A percentile compares a stretch with the other conserved stretches of the same genome.
Conservation (phyloP, 306 rosid genomes). For the Cicer bijugum region DNA sequence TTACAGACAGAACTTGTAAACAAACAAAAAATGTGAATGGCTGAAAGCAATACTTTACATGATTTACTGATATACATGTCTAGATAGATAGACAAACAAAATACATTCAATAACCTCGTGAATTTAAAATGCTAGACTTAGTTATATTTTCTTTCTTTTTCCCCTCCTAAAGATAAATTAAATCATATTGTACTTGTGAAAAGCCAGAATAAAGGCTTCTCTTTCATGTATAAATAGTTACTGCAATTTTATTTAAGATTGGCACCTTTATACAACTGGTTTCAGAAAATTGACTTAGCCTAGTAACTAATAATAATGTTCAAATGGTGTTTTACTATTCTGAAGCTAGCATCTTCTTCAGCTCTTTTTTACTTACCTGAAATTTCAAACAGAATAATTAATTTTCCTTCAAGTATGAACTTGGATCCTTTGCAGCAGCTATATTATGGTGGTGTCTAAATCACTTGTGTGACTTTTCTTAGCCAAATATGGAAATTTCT, state of each 20-base stretch:
- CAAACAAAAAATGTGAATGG: background rate
- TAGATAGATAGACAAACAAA: background rate
- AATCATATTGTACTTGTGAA: background rate
- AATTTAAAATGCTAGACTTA: conserved; percentile 23
- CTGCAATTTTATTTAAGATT: conserved; percentile 2
- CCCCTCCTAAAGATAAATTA: background rate
- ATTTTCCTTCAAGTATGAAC: background rate
- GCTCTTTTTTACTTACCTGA: conserved; percentile 87
- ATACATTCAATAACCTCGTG: background rate
- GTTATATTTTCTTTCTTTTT: background rate
- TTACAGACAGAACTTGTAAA: too few species aligned
- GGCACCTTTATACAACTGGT: conserved; percentile 25
- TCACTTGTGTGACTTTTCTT: background rate
- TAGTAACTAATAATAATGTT: background rate
- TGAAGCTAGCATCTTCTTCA: conserved; percentile 66
- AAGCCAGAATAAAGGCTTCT: conserved; percentile 8
- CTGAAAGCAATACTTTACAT: background rate
- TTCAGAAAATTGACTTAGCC: conserved; percentile 17
- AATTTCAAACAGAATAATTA: conserved; percentile 39
- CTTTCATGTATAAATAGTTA: background rate
- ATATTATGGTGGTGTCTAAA: background rate
- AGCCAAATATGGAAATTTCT: background rate
- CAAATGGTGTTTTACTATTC: conserved; percentile 46
- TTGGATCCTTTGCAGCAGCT: background rate
- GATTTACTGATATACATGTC: background rate